Percentiles rank a stretch among this genome's conserved stretches.
Evolutionary conservation across 306 rosid genomes (phyloP).

Genomic region (Vigna hirtella): DNA sequence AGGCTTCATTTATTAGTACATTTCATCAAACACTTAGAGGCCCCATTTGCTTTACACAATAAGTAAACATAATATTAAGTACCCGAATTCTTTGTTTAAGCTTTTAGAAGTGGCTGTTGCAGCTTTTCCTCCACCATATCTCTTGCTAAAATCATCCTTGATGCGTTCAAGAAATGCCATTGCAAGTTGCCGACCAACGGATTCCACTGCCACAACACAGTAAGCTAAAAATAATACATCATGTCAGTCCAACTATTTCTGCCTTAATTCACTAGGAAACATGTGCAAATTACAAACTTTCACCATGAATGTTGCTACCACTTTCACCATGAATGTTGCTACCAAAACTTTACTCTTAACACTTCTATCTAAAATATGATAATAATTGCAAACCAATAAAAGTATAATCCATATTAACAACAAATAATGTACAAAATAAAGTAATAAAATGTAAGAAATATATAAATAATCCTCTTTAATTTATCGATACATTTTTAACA

Average conservation of each 20-base stretch:
- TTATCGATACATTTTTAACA: too few species aligned
- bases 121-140: conserved; percentile 82
- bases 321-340: not conserved
- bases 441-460: too few species aligned
- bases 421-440: too few species aligned
- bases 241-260: conserved; percentile 36
- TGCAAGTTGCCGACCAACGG: conserved; percentile 71
- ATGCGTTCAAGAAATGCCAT: conserved; percentile 84
- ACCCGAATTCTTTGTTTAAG: conserved; percentile 88
- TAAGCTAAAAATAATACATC: conserved; percentile 61
- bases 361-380: too few species aligned
- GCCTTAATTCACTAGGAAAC: conserved; percentile 1
- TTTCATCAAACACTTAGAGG: not conserved
- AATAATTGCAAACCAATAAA: too few species aligned
- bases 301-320: not conserved
- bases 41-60: conserved; percentile 2
- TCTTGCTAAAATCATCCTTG: conserved; percentile 76
- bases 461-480: too few species aligned
- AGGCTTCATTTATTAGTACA: conserved; percentile 26
- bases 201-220: conserved; percentile 82
- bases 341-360: too few species aligned
- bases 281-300: not conserved
- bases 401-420: too few species aligned
- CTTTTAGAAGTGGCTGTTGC: conserved; percentile 70
- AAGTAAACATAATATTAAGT: not conserved